A percentile compares a stretch with the other conserved stretches of the same genome.
phyloP scores from a whole-genome alignment of 2,329 filamentous ascomycete genomes.

The Botrytis pseudocinerea region DNA sequence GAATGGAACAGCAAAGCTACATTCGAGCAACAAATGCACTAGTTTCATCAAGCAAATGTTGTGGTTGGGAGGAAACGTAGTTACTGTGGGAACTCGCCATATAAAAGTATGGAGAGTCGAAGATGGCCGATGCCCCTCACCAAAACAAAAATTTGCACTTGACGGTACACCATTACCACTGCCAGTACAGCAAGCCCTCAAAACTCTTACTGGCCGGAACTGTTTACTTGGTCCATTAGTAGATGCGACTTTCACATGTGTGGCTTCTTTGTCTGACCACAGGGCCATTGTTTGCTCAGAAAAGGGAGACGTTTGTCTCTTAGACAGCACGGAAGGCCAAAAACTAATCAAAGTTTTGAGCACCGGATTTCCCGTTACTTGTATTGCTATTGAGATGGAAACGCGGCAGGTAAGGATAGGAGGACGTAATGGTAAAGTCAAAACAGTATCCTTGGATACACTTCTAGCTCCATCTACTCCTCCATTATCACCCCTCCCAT shows the following conservation, averaged over 20 bases:
- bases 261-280: slow-evolving; percentile 68
- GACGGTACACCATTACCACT: slow-evolving; percentile 45
- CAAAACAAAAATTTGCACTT: slow-evolving; percentile 59
- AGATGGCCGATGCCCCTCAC: slow-evolving; percentile 60
- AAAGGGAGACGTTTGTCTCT: slow-evolving; percentile 83
- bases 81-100: slow-evolving; percentile 88
- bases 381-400: slow-evolving; percentile 43
- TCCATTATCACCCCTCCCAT: slow-evolving; percentile 38
- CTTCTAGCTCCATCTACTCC: slow-evolving; percentile 38
- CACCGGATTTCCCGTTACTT: slow-evolving; percentile 59
- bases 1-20: slow-evolving; percentile 74
- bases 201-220: slow-evolving; percentile 81
- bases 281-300: slow-evolving; percentile 85
- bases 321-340: slow-evolving; percentile 72
- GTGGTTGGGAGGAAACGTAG: slow-evolving; percentile 81
- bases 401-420: slow-evolving; percentile 42
- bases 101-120: slow-evolving; percentile 92
- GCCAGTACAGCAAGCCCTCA: slow-evolving; percentile 51
- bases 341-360: slow-evolving; percentile 67
- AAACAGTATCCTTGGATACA: slow-evolving; percentile 52
- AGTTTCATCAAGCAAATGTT: slow-evolving; percentile 81
- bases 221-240: slow-evolving; percentile 79
- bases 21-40: slow-evolving; percentile 91
- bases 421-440: slow-evolving; percentile 45
- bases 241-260: slow-evolving; percentile 81